Base-by-base conservation (phyloP, 345 rosid species). In the Salix caprea region DNA sequence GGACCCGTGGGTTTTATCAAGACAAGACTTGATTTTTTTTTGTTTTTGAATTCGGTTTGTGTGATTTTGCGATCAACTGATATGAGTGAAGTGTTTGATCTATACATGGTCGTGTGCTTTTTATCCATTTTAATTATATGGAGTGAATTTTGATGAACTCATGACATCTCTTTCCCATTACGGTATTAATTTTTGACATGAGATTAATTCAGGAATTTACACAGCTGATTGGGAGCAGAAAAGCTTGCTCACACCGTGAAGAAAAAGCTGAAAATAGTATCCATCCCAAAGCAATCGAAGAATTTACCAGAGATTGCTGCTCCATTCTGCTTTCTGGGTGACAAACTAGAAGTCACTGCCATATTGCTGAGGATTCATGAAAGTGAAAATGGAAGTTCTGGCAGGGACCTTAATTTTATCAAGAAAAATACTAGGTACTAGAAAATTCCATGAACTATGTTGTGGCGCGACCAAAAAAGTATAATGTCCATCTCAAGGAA, bases 1-100 rank as follows among this genome's bases (percentile, higher is more conserved):
- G 12, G 9, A 7, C 4, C 18, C 4, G 46, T 6, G 11, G 65
- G 69, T 50, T 67, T 23, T 65, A 30, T 34, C 23, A 39, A 46
- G 37, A 50, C 58, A 18, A 21, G 2, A 28, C 36, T 7, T 26
- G 15, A 37, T 0, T 70, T 44, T 34, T 36, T 67, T 34, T 13
- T 7, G 19, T 21, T 40, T 52, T 19, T 66, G 64, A 21, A 46
- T 21, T 66, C 37, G 50, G 56, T 39, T 58, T 54, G 36, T 54
- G 28, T 56, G 73, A 40, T 52, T 69, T 68, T 76, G 78, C 78
- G 26, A 56, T 76, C 39, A 46, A 72, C n/a, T 72, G 67, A 52
- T 39, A 46, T 50, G 18, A 37, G 19, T 7, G n/a, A 58, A 15
- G 18, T 37, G 24, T 72, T 39, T 58, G 16, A 7, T 36, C 13